Conservation (phyloP, 129 eudicot genomes). For the Pseudognaphalium luteoalbum region DNA sequence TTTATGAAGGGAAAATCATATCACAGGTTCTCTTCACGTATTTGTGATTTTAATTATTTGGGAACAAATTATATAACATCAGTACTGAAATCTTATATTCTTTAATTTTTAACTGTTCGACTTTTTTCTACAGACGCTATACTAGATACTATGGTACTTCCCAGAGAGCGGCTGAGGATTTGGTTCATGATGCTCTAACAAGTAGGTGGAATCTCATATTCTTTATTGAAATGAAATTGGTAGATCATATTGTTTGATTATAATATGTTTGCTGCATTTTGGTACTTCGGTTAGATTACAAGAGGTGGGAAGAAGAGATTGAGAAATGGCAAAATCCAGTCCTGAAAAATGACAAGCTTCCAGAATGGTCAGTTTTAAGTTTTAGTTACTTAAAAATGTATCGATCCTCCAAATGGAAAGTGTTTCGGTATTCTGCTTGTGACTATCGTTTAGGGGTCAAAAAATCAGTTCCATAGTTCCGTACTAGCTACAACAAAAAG, state of each 20-base stretch:
- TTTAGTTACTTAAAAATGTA: not conserved
- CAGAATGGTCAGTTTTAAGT: slow-evolving; percentile 68
- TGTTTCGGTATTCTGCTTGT: not conserved
- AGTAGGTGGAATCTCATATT: slow-evolving; percentile 42
- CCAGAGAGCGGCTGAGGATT: slow-evolving; percentile 69
- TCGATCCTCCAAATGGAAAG: not conserved
- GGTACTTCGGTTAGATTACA: slow-evolving; percentile 58
- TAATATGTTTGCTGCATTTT: not conserved
- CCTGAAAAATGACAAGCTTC: slow-evolving; percentile 72
- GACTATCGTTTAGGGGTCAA: not conserved
- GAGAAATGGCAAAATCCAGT: slow-evolving; percentile 96
- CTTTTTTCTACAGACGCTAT: slow-evolving; percentile 60
- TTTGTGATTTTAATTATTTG: not conserved
- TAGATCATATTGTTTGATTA: not conserved
- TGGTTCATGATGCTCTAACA: slow-evolving; percentile 88
- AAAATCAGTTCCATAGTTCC: not conserved
- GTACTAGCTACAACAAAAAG: not conserved
- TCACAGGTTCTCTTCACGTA: slow-evolving; percentile 54
- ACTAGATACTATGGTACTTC: slow-evolving; percentile 93
- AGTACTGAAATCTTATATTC: not conserved
- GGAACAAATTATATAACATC: not conserved
- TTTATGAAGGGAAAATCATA: slow-evolving; percentile 90
- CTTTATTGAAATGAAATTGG: not conserved
- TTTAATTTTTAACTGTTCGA: not conserved
- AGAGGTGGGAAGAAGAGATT: slow-evolving; percentile 95